Conservation (phyloP, 2,329 filamentous ascomycete genomes). For the Trichoderma citrinoviride region DNA sequence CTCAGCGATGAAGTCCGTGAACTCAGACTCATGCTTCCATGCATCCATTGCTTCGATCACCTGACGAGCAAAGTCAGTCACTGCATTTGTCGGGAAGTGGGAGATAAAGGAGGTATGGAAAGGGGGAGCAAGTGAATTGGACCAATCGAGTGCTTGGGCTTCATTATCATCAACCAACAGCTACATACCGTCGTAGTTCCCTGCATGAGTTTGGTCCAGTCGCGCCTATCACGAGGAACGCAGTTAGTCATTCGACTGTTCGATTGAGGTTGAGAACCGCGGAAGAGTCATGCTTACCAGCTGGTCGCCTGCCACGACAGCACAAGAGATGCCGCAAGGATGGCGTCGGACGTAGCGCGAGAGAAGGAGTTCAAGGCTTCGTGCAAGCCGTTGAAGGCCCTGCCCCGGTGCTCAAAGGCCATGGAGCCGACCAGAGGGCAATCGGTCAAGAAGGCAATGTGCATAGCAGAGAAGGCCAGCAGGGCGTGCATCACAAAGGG, state of each 20-base stretch:
- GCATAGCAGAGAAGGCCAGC: constrained; percentile 89
- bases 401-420: constrained; percentile 82
- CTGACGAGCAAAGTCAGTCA: constrained; percentile 41
- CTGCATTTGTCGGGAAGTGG: neutral
- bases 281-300: constrained; percentile 62
- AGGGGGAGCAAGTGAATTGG: neutral
- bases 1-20: constrained; percentile 77
- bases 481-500: constrained; percentile 93
- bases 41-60: constrained; percentile 87
- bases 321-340: constrained; percentile 85
- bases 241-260: constrained; percentile 26
- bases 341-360: constrained; percentile 81
- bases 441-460: constrained; percentile 85
- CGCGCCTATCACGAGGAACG: constrained; percentile 60
- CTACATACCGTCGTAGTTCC: constrained; percentile 78
- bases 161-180: neutral
- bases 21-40: constrained; percentile 87
- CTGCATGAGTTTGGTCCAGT: constrained; percentile 90
- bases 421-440: constrained; percentile 83
- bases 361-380: constrained; percentile 84
- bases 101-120: neutral
- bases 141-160: neutral
- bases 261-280: constrained; percentile 1
- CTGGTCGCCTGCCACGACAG: constrained; percentile 96
- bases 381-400: constrained; percentile 83